Evolutionary conservation across 148 eudicot species (phyloP).

Genomic region (Vaccinium darrowii): DNA sequence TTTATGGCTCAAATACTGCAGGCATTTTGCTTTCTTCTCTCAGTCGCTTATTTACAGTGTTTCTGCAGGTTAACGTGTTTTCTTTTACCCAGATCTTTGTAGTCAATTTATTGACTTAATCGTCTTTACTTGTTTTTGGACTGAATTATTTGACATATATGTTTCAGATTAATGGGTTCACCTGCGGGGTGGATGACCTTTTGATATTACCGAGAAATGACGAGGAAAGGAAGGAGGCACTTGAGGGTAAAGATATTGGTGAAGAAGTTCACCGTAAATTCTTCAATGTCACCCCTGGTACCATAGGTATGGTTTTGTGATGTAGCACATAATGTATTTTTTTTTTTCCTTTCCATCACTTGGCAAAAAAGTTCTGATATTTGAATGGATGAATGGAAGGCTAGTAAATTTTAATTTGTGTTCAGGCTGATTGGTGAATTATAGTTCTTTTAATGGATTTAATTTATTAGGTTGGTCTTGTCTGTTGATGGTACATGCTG

Average conservation of each 20-base stretch:
- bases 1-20: constrained; percentile 75
- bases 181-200: constrained; percentile 95
- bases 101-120: background rate
- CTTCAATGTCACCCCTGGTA: constrained; percentile 38
- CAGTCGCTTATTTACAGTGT: constrained; percentile 75
- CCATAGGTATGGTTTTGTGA: constrained; percentile 36
- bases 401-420: background rate
- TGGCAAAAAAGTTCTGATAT: background rate
- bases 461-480: background rate
- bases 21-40: constrained; percentile 87
- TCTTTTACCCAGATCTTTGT: constrained; percentile 3
- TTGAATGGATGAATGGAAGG: background rate
- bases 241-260: constrained; percentile 73
- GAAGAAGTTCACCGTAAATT: constrained; percentile 74
- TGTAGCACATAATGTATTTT: background rate
- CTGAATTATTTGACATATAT: constrained; percentile 7
- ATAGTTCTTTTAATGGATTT: background rate
- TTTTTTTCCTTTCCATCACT: background rate
- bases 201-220: constrained; percentile 63
- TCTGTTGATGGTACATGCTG: background rate
- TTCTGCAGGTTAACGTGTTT: constrained; percentile 59
- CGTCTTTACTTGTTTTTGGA: background rate
- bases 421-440: background rate
- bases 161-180: constrained; percentile 82
- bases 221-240: constrained; percentile 54